Conservation (phyloP, 495 filamentous ascomycete species). For the Aspergillus ellipticus region DNA sequence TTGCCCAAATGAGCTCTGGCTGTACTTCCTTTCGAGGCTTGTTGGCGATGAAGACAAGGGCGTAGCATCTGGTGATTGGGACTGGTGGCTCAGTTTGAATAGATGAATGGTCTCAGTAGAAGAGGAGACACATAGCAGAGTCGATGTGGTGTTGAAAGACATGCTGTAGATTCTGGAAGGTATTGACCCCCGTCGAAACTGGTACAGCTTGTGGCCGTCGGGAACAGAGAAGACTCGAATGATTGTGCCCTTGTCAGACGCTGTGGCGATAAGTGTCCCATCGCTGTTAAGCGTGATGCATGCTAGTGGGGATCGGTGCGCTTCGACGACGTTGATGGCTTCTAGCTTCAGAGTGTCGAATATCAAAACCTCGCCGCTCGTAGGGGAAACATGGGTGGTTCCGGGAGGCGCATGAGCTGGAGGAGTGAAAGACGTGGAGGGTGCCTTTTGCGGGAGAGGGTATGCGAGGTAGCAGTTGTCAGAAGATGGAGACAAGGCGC, state of each 20-base stretch:
- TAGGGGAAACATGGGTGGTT: constrained; percentile 68
- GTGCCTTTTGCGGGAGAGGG: constrained; percentile 77
- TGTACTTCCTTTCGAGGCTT: constrained; percentile 36
- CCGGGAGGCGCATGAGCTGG: constrained; percentile 85
- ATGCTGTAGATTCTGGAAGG: constrained; percentile 95
- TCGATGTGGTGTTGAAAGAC: constrained; percentile 96
- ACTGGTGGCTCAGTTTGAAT: constrained; percentile 65
- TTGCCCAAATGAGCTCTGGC: constrained; percentile 34
- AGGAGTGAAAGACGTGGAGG: constrained; percentile 56
- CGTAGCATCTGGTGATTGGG: constrained; percentile 29
- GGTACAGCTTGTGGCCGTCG: constrained; percentile 83
- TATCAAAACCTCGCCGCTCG: constrained; percentile 87
- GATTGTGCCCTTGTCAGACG: constrained; percentile 96
- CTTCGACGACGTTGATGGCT: constrained; percentile 87
- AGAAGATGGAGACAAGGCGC: constrained; percentile 88
- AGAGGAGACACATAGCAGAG: constrained; percentile 90
- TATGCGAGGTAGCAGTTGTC: constrained; percentile 94
- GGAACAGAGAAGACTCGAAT: constrained; percentile 93
- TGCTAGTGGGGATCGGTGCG: constrained; percentile 87
- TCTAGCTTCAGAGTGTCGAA: constrained; percentile 84
- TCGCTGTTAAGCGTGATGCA: constrained; percentile 87
- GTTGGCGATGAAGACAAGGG: constrained; percentile 28
- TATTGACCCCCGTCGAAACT: constrained; percentile 92
- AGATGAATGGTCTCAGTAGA: constrained; percentile 97
- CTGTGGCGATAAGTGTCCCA: constrained; percentile 89